A percentile compares a stretch with the other conserved stretches of the same genome.
phyloP scores from a whole-genome alignment of 2,329 filamentous ascomycete species.

The Xylaria sp. region DNA sequence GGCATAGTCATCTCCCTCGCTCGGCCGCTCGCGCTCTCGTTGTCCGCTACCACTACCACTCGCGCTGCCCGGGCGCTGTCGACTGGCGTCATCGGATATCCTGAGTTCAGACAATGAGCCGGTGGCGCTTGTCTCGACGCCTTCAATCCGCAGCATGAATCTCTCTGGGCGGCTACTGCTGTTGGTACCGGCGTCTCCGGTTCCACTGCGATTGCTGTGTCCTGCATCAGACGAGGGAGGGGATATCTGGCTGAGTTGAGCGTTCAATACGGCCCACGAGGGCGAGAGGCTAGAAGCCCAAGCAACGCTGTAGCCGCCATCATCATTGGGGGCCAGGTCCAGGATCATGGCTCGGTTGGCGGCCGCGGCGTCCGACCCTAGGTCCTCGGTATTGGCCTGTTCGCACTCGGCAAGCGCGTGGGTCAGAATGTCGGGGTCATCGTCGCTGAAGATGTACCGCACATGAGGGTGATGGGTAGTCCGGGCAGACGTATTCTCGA shows the following conservation, averaged over 20 bases:
- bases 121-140: slow-evolving; percentile 54
- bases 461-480: slow-evolving; percentile 85
- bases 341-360: slow-evolving; percentile 64
- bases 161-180: slow-evolving; percentile 51
- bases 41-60: slow-evolving; percentile 48
- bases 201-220: slow-evolving; percentile 51
- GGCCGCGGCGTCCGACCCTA: slow-evolving; percentile 44
- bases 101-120: slow-evolving; percentile 53
- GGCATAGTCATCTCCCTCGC: slow-evolving; percentile 59
- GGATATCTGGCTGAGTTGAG: slow-evolving; percentile 58
- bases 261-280: slow-evolving; percentile 72
- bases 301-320: slow-evolving; percentile 65
- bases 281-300: slow-evolving; percentile 78
- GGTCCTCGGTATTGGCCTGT: slow-evolving; percentile 48
- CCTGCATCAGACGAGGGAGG: slow-evolving; percentile 49
- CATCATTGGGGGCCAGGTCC: slow-evolving; percentile 60
- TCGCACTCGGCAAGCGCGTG: slow-evolving; percentile 67
- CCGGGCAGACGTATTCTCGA: slow-evolving; percentile 78
- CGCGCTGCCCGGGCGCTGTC: slow-evolving; percentile 44
- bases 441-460: slow-evolving; percentile 93
- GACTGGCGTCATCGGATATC: slow-evolving; percentile 45
- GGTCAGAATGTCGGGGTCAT: slow-evolving; percentile 82
- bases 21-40: slow-evolving; percentile 45
- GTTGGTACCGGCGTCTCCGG: slow-evolving; percentile 37
- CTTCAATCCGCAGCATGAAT: slow-evolving; percentile 73